A percentile compares a stretch with the other conserved stretches of the same genome.
Evolutionary conservation across 176 grass and related monocot genomes (phyloP).

Genomic region (Aegilops sharonensis): DNA sequence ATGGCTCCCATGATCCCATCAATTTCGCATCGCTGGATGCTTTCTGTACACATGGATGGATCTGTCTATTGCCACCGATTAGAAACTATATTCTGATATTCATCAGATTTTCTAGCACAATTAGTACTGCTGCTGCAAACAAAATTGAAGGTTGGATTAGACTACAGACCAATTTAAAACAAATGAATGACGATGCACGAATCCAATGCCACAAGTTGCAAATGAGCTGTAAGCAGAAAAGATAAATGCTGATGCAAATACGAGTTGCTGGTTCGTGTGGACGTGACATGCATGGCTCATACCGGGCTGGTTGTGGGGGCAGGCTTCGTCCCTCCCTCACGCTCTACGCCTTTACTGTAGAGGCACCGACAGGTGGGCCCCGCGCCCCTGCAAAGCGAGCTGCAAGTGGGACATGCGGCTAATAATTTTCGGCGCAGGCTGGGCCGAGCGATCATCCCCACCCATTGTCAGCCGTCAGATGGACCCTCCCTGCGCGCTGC

Average conservation of each 20-base stretch:
- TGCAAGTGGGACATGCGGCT: background rate
- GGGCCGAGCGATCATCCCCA: background rate
- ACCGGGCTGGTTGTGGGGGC: no score
- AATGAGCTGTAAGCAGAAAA: background rate
- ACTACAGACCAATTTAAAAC: background rate
- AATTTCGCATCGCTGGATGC: background rate
- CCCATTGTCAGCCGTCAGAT: background rate
- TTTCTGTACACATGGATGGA: background rate
- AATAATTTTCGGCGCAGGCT: background rate
- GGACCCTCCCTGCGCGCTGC: background rate
- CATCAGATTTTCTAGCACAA: background rate
- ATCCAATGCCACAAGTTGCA: background rate
- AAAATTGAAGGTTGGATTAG: background rate
- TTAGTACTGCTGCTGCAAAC: background rate
- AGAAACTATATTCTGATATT: background rate
- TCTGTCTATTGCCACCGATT: background rate
- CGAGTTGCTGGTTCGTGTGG: background rate
- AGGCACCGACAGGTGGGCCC: no score
- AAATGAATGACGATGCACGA: background rate
- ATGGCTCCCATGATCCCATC: conserved; percentile 23
- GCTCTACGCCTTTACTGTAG: no score
- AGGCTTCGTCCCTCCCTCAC: no score
- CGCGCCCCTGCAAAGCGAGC: background rate
- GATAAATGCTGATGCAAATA: background rate
- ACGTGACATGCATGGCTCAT: background rate